Conservation (phyloP, 2,329 filamentous ascomycete species). For the Penicillium thymicola region DNA sequence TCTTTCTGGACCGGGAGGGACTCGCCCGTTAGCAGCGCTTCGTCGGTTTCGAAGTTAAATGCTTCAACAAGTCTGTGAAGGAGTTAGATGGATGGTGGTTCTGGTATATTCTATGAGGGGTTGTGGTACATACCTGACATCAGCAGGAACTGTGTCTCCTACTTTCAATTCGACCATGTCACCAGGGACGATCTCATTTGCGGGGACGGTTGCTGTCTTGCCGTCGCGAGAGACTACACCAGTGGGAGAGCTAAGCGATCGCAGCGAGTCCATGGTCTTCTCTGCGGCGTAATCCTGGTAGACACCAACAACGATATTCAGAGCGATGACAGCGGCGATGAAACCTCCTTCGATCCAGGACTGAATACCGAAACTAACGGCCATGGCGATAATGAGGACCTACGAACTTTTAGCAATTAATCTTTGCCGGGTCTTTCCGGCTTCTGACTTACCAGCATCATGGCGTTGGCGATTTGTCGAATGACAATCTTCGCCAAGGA, state of each 20-base stretch:
- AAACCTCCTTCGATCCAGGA: slow-evolving; percentile 61
- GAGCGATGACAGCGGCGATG: slow-evolving; percentile 56
- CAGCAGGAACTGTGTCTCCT: slow-evolving; percentile 62
- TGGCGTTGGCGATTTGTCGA: slow-evolving; percentile 65
- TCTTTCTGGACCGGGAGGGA: slow-evolving; percentile 59
- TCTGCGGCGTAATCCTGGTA: slow-evolving; percentile 61
- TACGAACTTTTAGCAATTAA: slow-evolving; percentile 37
- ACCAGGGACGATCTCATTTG: slow-evolving; percentile 61
- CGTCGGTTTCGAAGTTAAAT: slow-evolving; percentile 74
- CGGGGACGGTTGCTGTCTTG: slow-evolving; percentile 52
- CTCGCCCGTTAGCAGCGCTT: slow-evolving; percentile 62
- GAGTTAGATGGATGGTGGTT: neutral
- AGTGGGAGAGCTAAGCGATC: slow-evolving; percentile 56
- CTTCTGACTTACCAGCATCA: slow-evolving; percentile 56
- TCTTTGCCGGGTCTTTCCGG: neutral
- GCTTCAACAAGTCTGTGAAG: slow-evolving; percentile 48
- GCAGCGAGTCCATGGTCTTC: slow-evolving; percentile 60
- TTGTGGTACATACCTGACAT: slow-evolving; percentile 49
- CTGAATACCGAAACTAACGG: slow-evolving; percentile 55
- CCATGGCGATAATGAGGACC: slow-evolving; percentile 76
- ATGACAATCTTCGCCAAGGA: slow-evolving; percentile 67
- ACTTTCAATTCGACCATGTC: slow-evolving; percentile 56
- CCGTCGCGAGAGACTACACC: slow-evolving; percentile 59
- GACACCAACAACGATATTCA: slow-evolving; percentile 59
- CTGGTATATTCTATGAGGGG: no score